Evolutionary conservation across 495 filamentous ascomycete species (phyloP).

Genomic region (Podospora pseudopauciseta): DNA sequence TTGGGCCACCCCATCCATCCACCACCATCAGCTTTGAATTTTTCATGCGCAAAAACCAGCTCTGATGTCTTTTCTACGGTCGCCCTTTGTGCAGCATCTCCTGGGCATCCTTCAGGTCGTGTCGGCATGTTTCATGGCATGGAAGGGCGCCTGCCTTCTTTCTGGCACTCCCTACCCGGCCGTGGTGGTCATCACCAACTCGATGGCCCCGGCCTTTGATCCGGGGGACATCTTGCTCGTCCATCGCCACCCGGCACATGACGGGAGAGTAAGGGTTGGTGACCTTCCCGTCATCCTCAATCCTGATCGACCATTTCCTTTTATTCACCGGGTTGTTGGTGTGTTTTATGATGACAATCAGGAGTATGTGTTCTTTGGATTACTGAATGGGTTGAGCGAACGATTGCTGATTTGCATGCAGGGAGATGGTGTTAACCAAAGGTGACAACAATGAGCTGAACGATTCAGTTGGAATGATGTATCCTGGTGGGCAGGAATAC

Average conservation of each 20-base stretch:
- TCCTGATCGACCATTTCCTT: background rate
- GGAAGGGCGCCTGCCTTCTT: background rate
- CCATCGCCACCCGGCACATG: background rate
- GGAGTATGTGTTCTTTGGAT: background rate
- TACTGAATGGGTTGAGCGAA: background rate
- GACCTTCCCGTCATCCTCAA: background rate
- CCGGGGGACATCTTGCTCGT: conserved; percentile 4
- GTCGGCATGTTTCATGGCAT: background rate
- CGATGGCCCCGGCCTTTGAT: conserved; percentile 1
- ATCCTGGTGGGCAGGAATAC: background rate
- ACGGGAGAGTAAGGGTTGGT: background rate
- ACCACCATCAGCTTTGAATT: no score
- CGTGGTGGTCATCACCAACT: conserved; percentile 2
- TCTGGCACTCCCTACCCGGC: background rate
- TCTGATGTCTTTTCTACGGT: background rate
- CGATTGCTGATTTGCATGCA: background rate
- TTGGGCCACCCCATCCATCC: no score
- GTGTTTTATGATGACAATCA: background rate
- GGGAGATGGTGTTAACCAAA: background rate
- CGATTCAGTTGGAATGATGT: background rate
- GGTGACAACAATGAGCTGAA: background rate
- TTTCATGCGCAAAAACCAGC: background rate
- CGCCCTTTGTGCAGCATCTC: background rate
- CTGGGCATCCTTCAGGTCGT: background rate
- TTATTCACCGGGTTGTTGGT: background rate